Evolutionary conservation across 305 asterid species (phyloP).

Genomic region (Fraxinus floribunda): DNA sequence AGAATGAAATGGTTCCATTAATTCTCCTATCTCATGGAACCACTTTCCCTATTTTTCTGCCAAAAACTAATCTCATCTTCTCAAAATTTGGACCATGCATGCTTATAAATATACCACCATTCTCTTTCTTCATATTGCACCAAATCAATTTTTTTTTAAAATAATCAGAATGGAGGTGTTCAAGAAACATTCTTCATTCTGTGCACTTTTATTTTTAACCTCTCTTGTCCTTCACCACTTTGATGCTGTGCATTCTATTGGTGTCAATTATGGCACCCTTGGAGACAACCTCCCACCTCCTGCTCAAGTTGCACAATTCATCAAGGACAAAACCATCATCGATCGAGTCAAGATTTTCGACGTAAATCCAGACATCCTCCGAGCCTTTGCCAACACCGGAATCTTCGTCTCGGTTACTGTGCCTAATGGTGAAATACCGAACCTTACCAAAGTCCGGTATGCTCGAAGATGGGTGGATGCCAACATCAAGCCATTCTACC

Average conservation of each 20-base stretch:
- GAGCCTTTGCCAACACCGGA: slow-evolving; percentile 69
- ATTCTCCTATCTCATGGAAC: background rate
- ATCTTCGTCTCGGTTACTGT: slow-evolving; percentile 69
- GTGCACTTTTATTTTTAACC: background rate
- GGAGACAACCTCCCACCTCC: slow-evolving; percentile 88
- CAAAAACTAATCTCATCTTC: slow-evolving; percentile 3
- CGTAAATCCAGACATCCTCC: slow-evolving; percentile 68
- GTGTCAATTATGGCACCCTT: slow-evolving; percentile 86
- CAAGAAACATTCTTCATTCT: background rate
- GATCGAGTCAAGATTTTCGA: slow-evolving; percentile 74
- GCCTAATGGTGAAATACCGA: slow-evolving; percentile 76
- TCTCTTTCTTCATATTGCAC: background rate
- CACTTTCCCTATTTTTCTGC: background rate
- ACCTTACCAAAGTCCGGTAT: slow-evolving; percentile 35
- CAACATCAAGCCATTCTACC: slow-evolving; percentile 62
- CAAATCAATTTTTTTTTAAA: background rate
- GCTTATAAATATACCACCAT: background rate
- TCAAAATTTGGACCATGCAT: background rate
- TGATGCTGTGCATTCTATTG: slow-evolving; percentile 48
- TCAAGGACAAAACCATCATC: slow-evolving; percentile 57
- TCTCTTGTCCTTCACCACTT: slow-evolving; percentile 1
- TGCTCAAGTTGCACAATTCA: slow-evolving; percentile 59
- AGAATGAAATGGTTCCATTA: background rate
- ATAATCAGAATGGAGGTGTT: background rate
- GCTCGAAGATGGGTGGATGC: slow-evolving; percentile 51